phyloP scores from a whole-genome alignment of 768 basidiomycete genomes.

The Paxillus rubicundulus region DNA sequence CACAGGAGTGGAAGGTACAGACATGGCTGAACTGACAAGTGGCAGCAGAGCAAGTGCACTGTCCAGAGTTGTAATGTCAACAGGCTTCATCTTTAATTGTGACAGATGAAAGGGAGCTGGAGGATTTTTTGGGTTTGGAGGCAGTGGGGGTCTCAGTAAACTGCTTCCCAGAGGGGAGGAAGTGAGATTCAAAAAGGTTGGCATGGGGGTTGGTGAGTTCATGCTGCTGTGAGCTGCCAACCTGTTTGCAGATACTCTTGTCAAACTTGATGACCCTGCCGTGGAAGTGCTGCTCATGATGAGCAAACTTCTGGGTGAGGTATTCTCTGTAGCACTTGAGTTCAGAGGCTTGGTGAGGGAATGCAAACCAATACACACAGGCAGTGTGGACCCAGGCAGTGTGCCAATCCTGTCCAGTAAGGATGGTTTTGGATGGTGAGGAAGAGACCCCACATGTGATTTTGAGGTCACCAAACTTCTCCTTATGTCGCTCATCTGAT shows the following conservation, averaged over 20 bases:
- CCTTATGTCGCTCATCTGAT: conserved; percentile 10
- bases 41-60: no score
- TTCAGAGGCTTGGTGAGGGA: no score
- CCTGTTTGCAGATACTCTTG: conserved; percentile 24
- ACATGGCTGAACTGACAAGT: conserved; percentile 23
- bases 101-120: not conserved
- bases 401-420: no score
- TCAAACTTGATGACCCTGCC: conserved; percentile 30
- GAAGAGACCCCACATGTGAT: no score
- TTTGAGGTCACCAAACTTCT: no score
- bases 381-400: no score
- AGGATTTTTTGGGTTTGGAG: not conserved
- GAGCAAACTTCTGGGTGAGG: no score
- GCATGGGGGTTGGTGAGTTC: conserved; percentile 20
- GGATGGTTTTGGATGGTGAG: no score
- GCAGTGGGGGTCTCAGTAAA: not conserved
- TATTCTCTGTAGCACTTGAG: no score
- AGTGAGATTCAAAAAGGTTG: conserved; percentile 3
- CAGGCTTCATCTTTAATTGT: not conserved
- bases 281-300: no score
- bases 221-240: conserved; percentile 12
- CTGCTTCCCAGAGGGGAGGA: not conserved
- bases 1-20: conserved; percentile 16
- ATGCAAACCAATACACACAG: no score
- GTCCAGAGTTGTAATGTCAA: not conserved